Evolutionary conservation across 2,329 filamentous ascomycete species (phyloP).

Genomic region (Passalora sequoiae): DNA sequence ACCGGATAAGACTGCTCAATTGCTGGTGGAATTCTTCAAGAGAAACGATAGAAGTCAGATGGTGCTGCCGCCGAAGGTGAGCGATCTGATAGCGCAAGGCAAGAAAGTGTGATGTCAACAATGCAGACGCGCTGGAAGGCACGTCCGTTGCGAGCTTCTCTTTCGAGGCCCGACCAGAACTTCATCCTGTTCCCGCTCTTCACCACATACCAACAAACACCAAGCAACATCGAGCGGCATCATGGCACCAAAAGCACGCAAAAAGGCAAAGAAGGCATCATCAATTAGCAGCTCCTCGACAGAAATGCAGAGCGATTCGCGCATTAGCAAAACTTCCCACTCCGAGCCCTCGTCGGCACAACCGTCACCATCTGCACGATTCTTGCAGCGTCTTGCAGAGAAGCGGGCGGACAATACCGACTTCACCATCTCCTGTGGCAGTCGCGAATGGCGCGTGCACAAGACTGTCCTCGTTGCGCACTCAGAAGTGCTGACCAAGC

Average conservation of each 20-base stretch:
- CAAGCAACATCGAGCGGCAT: background rate
- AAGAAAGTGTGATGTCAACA: constrained; percentile 42
- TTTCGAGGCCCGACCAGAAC: background rate
- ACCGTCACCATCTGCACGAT: background rate
- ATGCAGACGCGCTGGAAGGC: background rate
- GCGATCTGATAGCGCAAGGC: constrained; percentile 45
- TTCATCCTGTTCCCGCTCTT: background rate
- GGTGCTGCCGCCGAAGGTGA: constrained; percentile 85
- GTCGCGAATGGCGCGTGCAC: background rate
- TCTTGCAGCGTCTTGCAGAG: background rate
- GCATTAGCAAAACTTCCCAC: background rate
- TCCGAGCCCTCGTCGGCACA: background rate
- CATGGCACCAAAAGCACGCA: too few relatives aligned
- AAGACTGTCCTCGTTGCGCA: background rate
- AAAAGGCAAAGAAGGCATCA: too few relatives aligned
- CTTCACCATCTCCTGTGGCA: background rate
- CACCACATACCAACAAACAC: background rate
- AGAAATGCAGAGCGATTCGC: background rate
- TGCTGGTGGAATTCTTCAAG: constrained; percentile 84
- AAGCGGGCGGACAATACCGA: background rate
- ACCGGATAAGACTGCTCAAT: constrained; percentile 79
- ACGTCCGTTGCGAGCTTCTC: background rate
- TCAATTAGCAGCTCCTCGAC: background rate
- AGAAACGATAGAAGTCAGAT: constrained; percentile 81
- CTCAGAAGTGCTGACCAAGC: background rate